Evolutionary conservation across 768 basidiomycete genomes (phyloP).

Genomic region (Psilocybe cyanescens): DNA sequence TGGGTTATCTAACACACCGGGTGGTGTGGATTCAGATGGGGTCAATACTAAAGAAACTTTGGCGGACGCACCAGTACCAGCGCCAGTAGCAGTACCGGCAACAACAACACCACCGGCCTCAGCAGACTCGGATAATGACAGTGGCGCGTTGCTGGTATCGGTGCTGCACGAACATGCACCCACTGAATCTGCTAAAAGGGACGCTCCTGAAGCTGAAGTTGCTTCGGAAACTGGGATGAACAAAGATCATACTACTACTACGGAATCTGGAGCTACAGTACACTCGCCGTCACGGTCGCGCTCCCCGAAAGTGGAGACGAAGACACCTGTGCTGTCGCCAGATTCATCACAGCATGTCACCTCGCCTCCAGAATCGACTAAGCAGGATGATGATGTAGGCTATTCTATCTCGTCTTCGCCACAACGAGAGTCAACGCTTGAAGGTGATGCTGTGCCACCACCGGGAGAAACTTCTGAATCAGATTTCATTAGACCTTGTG

Average conservation of each 20-base stretch:
- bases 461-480: background rate
- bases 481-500: background rate
- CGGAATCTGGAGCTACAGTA: no score
- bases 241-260: background rate
- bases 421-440: background rate
- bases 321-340: background rate
- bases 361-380: background rate
- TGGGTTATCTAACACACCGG: background rate
- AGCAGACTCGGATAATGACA: no score
- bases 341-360: background rate
- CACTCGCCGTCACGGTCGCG: background rate
- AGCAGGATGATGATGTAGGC: background rate
- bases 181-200: no score
- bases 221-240: background rate
- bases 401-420: background rate
- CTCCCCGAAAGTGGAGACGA: background rate
- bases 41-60: no score
- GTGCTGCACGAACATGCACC: no score
- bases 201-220: background rate
- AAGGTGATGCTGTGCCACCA: background rate
- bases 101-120: no score
- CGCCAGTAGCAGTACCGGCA: no score
- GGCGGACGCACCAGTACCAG: no score
- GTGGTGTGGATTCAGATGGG: no score
- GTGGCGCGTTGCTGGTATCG: no score